Conservation (phyloP, 1,284 basidiomycete genomes). For the Anthracocystis setariae region DNA sequence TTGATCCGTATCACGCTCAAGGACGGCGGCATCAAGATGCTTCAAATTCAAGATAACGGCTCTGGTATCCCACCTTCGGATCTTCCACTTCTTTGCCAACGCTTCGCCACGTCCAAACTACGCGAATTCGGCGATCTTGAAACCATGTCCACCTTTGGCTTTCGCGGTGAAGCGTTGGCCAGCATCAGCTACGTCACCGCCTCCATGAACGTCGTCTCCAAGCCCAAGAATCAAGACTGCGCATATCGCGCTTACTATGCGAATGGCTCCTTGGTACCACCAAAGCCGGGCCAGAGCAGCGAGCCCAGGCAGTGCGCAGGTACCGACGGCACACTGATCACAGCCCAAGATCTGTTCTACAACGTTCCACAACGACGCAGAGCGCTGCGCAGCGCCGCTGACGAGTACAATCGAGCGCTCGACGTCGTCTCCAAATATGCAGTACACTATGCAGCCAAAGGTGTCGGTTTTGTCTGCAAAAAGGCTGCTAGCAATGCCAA, state of each 20-base stretch:
- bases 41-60: constrained; percentile 97
- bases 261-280: constrained; percentile 47
- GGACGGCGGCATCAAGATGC: constrained; percentile 92
- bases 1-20: constrained; percentile 88
- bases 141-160: constrained; percentile 90
- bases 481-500: constrained; percentile 52
- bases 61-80: constrained; percentile 83
- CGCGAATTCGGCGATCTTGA: constrained; percentile 86
- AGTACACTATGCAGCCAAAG: constrained; percentile 66
- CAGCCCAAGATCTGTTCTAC: constrained; percentile 95
- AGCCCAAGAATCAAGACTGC: constrained; percentile 68
- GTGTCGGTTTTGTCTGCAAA: constrained; percentile 79
- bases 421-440: constrained; percentile 96
- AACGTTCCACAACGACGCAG: constrained; percentile 89
- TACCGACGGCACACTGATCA: constrained; percentile 91
- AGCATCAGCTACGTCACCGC: constrained; percentile 91
- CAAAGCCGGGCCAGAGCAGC: constrained; percentile 53
- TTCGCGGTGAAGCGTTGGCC: constrained; percentile 95
- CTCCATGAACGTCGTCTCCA: constrained; percentile 86
- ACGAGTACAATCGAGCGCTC: constrained; percentile 90
- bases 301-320: constrained; percentile 86
- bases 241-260: constrained; percentile 63
- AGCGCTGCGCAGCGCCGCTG: constrained; percentile 83
- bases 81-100: constrained; percentile 87
- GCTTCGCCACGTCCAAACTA: constrained; percentile 96